Percentiles rank a stretch among this genome's conserved stretches.
phyloP scores from a whole-genome alignment of 2,329 filamentous ascomycete genomes.

The Diaporthe vaccinii region DNA sequence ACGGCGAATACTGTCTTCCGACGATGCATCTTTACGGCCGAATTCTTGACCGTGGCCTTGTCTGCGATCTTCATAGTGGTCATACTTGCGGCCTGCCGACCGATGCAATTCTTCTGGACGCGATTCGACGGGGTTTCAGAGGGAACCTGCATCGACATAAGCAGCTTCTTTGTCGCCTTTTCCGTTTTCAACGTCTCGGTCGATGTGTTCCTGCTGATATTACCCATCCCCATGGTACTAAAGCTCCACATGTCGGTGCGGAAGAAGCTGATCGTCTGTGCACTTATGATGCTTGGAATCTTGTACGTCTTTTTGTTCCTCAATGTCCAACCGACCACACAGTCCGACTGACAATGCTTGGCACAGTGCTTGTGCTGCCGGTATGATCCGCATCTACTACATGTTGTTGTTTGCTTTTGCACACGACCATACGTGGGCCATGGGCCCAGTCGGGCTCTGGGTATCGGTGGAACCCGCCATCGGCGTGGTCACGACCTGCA shows the following conservation, averaged over 20 bases:
- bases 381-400: slow-evolving; percentile 28
- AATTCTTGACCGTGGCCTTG: neutral
- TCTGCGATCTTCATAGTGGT: neutral
- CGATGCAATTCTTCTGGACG: slow-evolving; percentile 12
- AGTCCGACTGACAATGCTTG: slow-evolving; percentile 5
- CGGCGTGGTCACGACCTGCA: slow-evolving; percentile 15
- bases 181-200: slow-evolving; percentile 9
- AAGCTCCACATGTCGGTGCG: slow-evolving; percentile 23
- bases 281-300: slow-evolving; percentile 17
- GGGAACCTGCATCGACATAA: neutral
- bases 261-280: slow-evolving; percentile 17
- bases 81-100: neutral
- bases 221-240: slow-evolving; percentile 9
- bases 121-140: neutral
- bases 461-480: slow-evolving; percentile 29
- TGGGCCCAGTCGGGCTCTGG: slow-evolving; percentile 27
- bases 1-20: neutral
- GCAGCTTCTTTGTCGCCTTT: slow-evolving; percentile 13
- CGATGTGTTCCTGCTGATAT: neutral
- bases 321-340: neutral
- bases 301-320: neutral
- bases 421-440: slow-evolving; percentile 25
- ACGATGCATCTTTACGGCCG: neutral
- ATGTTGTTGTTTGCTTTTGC: slow-evolving; percentile 15
- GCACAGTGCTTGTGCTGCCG: slow-evolving; percentile 30